Evolutionary conservation across 805 yeast genomes (phyloP).

Genomic region (Teunomyces cretensis): DNA sequence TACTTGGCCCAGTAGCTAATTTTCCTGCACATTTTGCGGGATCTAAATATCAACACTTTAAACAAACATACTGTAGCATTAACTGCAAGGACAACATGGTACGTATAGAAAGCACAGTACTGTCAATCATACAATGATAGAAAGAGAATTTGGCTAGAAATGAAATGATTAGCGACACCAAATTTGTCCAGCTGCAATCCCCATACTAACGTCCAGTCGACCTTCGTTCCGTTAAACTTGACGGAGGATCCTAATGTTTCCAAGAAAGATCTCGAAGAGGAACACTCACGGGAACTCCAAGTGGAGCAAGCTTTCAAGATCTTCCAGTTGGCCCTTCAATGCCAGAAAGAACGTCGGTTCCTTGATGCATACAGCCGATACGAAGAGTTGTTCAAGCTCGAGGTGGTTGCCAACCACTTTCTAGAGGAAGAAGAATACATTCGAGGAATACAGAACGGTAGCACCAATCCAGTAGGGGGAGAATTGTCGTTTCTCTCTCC

Average conservation of each 20-base stretch:
- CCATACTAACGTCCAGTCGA: constrained; percentile 37
- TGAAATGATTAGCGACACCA: neutral
- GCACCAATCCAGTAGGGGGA: constrained; percentile 32
- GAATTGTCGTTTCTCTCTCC: constrained; percentile 55
- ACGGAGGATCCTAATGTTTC: constrained; percentile 65
- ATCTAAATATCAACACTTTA: neutral
- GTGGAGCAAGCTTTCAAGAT: constrained; percentile 79
- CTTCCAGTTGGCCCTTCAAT: constrained; percentile 67
- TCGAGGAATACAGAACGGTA: constrained; percentile 41
- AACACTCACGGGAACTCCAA: constrained; percentile 89
- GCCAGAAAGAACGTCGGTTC: constrained; percentile 53
- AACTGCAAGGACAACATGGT: constrained; percentile 3
- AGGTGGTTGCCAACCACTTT: constrained; percentile 54
- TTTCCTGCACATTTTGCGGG: neutral
- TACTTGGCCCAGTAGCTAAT: no score
- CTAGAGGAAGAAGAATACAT: constrained; percentile 38
- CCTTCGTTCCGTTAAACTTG: constrained; percentile 77
- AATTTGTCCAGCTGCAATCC: neutral
- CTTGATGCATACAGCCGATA: constrained; percentile 55
- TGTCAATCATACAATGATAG: no score
- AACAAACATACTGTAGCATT: neutral
- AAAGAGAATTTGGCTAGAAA: no score
- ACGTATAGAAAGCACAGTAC: neutral
- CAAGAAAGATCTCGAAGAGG: constrained; percentile 65
- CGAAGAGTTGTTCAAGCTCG: constrained; percentile 62